phyloP scores from a whole-genome alignment of 345 rosid species.

The Salix udensis region DNA sequence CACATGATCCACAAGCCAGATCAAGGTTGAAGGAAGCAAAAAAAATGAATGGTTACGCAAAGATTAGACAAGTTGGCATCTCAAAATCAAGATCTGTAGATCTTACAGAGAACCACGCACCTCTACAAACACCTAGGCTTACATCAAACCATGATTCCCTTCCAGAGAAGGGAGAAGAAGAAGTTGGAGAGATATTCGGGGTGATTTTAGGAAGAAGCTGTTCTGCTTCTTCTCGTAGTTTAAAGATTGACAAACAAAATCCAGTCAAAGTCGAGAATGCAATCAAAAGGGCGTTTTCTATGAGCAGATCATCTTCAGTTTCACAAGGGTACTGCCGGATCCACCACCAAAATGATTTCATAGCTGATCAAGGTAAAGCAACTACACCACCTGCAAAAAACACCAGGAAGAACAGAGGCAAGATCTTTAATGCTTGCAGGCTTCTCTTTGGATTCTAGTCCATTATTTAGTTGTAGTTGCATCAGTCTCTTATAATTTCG shows the following conservation, averaged over 20 bases:
- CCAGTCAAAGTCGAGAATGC: constrained; percentile 11
- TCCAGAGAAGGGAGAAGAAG: background rate
- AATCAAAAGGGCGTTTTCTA: constrained; percentile 58
- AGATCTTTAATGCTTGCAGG: background rate
- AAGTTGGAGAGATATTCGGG: constrained; percentile 1
- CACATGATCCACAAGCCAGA: too few relatives aligned
- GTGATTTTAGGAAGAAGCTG: background rate
- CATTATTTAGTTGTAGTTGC: background rate
- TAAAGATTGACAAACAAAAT: background rate
- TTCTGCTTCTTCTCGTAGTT: background rate
- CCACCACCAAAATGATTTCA: constrained; percentile 46
- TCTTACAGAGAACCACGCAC: background rate
- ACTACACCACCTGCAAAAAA: background rate
- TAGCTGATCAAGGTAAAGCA: background rate
- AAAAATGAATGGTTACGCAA: background rate
- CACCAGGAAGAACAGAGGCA: background rate
- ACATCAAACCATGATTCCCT: background rate
- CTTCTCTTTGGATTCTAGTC: background rate
- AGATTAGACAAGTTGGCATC: background rate
- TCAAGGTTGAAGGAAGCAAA: background rate
- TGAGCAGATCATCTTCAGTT: constrained; percentile 80
- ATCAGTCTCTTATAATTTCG: background rate
- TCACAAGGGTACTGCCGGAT: constrained; percentile 76
- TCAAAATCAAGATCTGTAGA: background rate
- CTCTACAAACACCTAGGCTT: background rate